Conservation (phyloP, 306 rosid genomes). For the Betula pendula region DNA sequence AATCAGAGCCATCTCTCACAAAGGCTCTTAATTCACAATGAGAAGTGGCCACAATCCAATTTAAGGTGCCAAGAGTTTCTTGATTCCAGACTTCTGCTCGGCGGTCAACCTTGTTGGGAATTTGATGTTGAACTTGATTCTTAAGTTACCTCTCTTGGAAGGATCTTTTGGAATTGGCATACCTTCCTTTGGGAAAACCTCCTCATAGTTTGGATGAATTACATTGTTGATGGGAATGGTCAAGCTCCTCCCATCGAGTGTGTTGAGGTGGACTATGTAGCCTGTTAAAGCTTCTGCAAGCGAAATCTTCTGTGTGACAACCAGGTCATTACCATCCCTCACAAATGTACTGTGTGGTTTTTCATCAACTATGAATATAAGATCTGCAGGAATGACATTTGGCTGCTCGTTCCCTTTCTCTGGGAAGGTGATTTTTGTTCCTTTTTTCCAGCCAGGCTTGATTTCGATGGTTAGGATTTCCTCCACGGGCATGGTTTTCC, state of each 20-base stretch:
- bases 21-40: constrained; percentile 4
- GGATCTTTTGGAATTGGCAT: constrained; percentile 90
- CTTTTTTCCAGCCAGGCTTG: constrained; percentile 97
- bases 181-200: constrained; percentile 71
- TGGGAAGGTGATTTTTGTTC: constrained; percentile 86
- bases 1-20: constrained; percentile 31
- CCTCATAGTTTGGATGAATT: constrained; percentile 63
- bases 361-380: constrained; percentile 77
- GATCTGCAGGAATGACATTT: constrained; percentile 69
- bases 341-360: constrained; percentile 74
- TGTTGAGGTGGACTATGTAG: constrained; percentile 54
- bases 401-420: constrained; percentile 84
- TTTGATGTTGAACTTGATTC: constrained; percentile 68
- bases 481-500: constrained; percentile 67
- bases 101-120: constrained; percentile 51
- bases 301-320: constrained; percentile 55
- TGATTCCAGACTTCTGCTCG: constrained; percentile 53
- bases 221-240: constrained; percentile 53
- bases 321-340: constrained; percentile 83
- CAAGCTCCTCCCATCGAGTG: constrained; percentile 74
- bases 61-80: constrained; percentile 45
- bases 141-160: constrained; percentile 68
- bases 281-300: constrained; percentile 59
- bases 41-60: not conserved
- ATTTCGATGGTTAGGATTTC: constrained; percentile 80